phyloP scores from a whole-genome alignment of 352 stramenopile species.

The Phytopythium sindhum region DNA sequence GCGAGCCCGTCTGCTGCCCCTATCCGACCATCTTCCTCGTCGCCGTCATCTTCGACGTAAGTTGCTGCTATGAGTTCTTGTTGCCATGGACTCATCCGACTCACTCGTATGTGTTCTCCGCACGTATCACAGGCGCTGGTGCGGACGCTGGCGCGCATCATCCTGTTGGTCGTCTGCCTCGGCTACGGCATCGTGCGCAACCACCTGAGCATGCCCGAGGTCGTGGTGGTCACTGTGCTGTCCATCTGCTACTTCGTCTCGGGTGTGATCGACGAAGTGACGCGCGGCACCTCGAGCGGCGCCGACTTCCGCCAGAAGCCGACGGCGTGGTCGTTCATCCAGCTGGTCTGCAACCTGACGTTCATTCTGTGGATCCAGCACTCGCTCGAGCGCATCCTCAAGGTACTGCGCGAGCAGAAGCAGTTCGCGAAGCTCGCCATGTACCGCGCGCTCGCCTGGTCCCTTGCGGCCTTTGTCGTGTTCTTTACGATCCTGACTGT shows the following conservation, averaged over 20 bases:
- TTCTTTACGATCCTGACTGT: slow-evolving; percentile 88
- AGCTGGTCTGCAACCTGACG: slow-evolving; percentile 82
- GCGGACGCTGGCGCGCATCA: slow-evolving; percentile 78
- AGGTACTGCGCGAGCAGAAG: slow-evolving; percentile 77
- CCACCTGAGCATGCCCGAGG: slow-evolving; percentile 45
- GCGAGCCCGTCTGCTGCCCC: slow-evolving; percentile 85
- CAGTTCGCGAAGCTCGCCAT: slow-evolving; percentile 89
- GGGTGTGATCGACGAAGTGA: slow-evolving; percentile 73
- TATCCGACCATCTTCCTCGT: slow-evolving; percentile 84
- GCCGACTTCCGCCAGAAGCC: slow-evolving; percentile 75
- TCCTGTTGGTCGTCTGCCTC: slow-evolving; percentile 88
- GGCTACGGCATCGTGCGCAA: slow-evolving; percentile 87
- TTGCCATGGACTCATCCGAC: not conserved
- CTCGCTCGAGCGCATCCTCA: slow-evolving; percentile 81
- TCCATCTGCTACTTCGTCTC: slow-evolving; percentile 76
- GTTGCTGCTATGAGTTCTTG: slow-evolving; percentile 10
- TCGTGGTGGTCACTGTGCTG: slow-evolving; percentile 53
- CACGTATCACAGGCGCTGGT: slow-evolving; percentile 46
- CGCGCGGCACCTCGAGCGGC: slow-evolving; percentile 72
- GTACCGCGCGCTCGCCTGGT: slow-evolving; percentile 83
- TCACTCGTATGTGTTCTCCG: not conserved
- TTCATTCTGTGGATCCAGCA: slow-evolving; percentile 92
- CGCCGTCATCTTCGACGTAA: slow-evolving; percentile 78
- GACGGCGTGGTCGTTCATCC: slow-evolving; percentile 82
- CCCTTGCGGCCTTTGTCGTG: slow-evolving; percentile 78